Evolutionary conservation across 306 rosid genomes (phyloP).

Genomic region (Vigna mungo): DNA sequence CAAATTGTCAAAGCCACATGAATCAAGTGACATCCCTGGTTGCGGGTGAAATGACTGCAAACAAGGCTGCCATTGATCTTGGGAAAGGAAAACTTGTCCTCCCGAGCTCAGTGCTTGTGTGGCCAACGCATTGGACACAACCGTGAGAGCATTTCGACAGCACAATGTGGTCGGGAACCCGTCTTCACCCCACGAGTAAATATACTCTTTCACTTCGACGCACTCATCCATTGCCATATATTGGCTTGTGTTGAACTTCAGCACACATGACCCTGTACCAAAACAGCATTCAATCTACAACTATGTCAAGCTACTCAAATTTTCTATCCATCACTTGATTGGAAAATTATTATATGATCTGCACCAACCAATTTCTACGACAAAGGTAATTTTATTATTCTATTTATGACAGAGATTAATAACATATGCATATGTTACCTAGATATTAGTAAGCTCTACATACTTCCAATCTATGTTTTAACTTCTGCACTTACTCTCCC

Average conservation of each 20-base stretch:
- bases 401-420: no score
- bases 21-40: conserved; percentile 26
- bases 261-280: conserved; percentile 56
- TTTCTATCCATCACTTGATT: background rate
- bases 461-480: no score
- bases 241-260: conserved; percentile 51
- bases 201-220: conserved; percentile 23
- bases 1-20: conserved; percentile 56
- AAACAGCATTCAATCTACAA: background rate
- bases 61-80: conserved; percentile 53
- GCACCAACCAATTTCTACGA: background rate
- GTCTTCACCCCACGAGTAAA: conserved; percentile 53
- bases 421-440: no score
- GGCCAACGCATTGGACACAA: conserved; percentile 61
- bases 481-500: background rate
- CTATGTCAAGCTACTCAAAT: background rate
- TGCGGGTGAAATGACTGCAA: conserved; percentile 34
- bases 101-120: background rate
- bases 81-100: conserved; percentile 44
- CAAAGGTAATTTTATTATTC: no score
- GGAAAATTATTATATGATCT: background rate
- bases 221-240: conserved; percentile 57
- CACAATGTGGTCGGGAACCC: conserved; percentile 58
- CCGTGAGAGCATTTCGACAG: conserved; percentile 66
- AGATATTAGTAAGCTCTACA: no score